Conservation (phyloP, 768 basidiomycete species). For the Xerocomellus chrysenteron region DNA sequence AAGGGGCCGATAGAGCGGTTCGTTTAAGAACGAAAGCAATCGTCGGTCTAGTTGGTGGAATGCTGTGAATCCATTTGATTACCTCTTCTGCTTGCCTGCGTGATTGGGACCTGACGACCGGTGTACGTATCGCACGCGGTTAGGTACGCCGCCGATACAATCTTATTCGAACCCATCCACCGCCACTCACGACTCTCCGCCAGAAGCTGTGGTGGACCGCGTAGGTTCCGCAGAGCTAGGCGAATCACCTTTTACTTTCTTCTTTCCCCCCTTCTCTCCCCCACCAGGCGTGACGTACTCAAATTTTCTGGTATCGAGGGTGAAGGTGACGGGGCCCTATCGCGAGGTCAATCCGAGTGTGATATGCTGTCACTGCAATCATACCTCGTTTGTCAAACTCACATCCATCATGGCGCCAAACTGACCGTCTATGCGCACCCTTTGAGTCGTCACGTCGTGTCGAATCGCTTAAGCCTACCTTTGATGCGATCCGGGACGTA, state of each 20-base stretch:
- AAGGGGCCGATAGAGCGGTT: conserved; percentile 55
- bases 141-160: neutral
- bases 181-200: conserved; percentile 7
- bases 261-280: conserved; percentile 10
- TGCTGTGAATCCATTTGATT: conserved; percentile 46
- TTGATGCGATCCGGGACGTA: conserved; percentile 79
- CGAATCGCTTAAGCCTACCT: conserved; percentile 43
- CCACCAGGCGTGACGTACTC: conserved; percentile 51
- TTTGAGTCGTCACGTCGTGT: neutral
- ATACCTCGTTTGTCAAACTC: conserved; percentile 80
- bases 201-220: neutral
- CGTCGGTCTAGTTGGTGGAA: conserved; percentile 63
- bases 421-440: conserved; percentile 61
- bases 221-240: conserved; percentile 5
- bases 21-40: conserved; percentile 63
- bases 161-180: neutral
- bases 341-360: conserved; percentile 1
- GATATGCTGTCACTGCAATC: conserved; percentile 10
- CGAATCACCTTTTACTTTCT: conserved; percentile 2
- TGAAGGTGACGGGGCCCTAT: conserved; percentile 85
- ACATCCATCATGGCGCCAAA: conserved; percentile 99
- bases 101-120: neutral
- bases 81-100: neutral
- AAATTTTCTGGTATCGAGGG: conserved; percentile 77
- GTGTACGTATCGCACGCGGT: neutral